Evolutionary conservation across 2,329 filamentous ascomycete species (phyloP).

Genomic region (Claviceps pazoutovae): DNA sequence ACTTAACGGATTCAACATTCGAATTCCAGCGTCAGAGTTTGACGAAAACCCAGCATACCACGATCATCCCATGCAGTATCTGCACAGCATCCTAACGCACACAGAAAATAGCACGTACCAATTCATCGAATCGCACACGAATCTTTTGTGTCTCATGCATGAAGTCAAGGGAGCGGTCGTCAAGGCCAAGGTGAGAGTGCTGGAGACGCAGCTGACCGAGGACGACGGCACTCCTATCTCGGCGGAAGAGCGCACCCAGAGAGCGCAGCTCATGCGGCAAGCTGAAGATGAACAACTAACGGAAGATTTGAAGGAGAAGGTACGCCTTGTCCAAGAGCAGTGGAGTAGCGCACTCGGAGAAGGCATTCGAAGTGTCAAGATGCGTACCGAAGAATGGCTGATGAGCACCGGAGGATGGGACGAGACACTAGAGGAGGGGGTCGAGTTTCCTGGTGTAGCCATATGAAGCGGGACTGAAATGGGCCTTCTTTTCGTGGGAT

Average conservation of each 20-base stretch:
- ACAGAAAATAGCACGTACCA: slow-evolving; percentile 89
- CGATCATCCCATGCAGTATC: slow-evolving; percentile 74
- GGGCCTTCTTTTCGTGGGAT: neutral
- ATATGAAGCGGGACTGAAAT: neutral
- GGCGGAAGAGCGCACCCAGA: slow-evolving; percentile 21
- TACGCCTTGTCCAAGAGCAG: slow-evolving; percentile 77
- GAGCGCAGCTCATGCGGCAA: slow-evolving; percentile 42
- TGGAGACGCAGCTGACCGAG: slow-evolving; percentile 48
- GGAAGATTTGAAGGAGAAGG: slow-evolving; percentile 84
- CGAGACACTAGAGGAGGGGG: slow-evolving; percentile 51
- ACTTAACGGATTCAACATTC: slow-evolving; percentile 49
- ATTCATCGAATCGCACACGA: slow-evolving; percentile 91
- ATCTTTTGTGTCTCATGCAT: slow-evolving; percentile 77
- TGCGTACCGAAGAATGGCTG: slow-evolving; percentile 59
- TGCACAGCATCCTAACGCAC: slow-evolving; percentile 73
- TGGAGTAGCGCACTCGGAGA: slow-evolving; percentile 81
- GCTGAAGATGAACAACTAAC: slow-evolving; percentile 61
- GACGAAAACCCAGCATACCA: slow-evolving; percentile 76
- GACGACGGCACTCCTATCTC: slow-evolving; percentile 18
- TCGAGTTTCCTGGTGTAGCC: slow-evolving; percentile 30
- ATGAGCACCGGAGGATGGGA: slow-evolving; percentile 78
- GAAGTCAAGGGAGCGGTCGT: slow-evolving; percentile 75
- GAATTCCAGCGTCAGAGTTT: slow-evolving; percentile 66
- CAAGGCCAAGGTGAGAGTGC: slow-evolving; percentile 50
- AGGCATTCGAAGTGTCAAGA: slow-evolving; percentile 58